Base-by-base conservation (phyloP, 2,329 filamentous ascomycete species). In the Pestalotiopsis sp. region DNA sequence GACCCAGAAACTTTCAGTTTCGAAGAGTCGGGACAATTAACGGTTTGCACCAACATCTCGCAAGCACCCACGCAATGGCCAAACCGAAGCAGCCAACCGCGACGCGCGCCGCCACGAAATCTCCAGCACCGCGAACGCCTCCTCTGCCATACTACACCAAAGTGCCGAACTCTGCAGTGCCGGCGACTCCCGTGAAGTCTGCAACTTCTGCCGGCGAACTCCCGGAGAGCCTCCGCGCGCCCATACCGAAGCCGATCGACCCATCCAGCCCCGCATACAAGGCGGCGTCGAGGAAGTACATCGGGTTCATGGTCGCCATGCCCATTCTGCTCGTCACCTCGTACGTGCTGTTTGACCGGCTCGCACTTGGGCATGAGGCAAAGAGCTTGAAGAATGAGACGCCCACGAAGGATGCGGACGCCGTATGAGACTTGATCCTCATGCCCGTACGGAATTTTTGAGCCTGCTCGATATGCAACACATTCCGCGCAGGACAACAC, bases 261-360 rank as follows among this genome's bases (percentile, higher is more conserved):
- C 72, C 73, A 0, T 76, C 76, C 25, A 82, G 80, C 68, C 75
- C 79, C 49, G 81, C 82, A 58, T 79, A 79, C 67, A 78, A 75
- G 59, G 72, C 74, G 49, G 81, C 83, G 38, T 80, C 82, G 67
- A 75, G 84, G 69, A 83, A 81, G 72, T 88, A 84, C 80, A 77
- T 81, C 3, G 77, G 79, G 25, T 70, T 82, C 7, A 85, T 89
- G 72, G 82, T 89, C 67, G 86, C 84, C 27, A 72, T 88, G 77
- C 87, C 87, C 2, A 83, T 89, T 39, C 73, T 88, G 4, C 70
- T 89, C 14, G 86, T 89, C 64, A 86, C 85, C 31, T 87, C 86
- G 25, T 89, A 86, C 70, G 83, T 82, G 65, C 74, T 89, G 2
- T 89, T 85, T 75, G 82, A 87, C 64, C 73, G 77, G 56, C 73